Evolutionary conservation across 139 green algal genomes (phyloP).

Genomic region (Volvox africanus): DNA sequence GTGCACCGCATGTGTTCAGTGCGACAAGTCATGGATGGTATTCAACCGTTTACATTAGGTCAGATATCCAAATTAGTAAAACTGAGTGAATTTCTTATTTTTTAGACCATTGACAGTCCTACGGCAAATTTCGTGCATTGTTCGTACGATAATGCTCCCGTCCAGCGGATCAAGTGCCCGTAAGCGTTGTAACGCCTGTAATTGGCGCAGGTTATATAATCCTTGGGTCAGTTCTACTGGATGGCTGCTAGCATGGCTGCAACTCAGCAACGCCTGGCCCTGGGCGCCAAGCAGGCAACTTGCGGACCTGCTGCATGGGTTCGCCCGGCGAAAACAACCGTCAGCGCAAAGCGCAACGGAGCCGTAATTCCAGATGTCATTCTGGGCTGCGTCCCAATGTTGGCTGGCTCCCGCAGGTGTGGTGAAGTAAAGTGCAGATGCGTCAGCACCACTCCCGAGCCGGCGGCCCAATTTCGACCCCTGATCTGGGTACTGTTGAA

Average conservation of each 20-base stretch:
- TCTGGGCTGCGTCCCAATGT: neutral
- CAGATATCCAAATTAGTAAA: too few relatives aligned
- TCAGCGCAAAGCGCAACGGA: neutral
- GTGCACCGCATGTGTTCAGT: too few relatives aligned
- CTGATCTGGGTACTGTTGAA: neutral
- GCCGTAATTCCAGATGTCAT: neutral
- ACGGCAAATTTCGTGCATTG: too few relatives aligned
- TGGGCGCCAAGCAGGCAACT: slow-evolving; percentile 45
- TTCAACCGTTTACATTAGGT: too few relatives aligned
- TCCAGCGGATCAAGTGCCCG: neutral
- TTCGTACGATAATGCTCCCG: neutral
- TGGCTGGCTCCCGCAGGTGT: neutral
- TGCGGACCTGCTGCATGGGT: neutral
- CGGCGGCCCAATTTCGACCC: slow-evolving; percentile 1
- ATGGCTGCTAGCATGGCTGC: slow-evolving; percentile 31
- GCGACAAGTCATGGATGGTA: too few relatives aligned
- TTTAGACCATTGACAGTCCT: too few relatives aligned
- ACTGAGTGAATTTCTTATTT: too few relatives aligned
- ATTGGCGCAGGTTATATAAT: neutral
- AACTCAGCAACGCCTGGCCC: slow-evolving; percentile 38
- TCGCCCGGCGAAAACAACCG: neutral
- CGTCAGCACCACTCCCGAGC: slow-evolving; percentile 11
- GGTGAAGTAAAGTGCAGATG: neutral
- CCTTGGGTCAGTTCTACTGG: slow-evolving; percentile 2
- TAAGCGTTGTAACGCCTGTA: neutral